Base-by-base conservation (phyloP, 495 filamentous ascomycete genomes). In the Sordaria brevicollis region DNA sequence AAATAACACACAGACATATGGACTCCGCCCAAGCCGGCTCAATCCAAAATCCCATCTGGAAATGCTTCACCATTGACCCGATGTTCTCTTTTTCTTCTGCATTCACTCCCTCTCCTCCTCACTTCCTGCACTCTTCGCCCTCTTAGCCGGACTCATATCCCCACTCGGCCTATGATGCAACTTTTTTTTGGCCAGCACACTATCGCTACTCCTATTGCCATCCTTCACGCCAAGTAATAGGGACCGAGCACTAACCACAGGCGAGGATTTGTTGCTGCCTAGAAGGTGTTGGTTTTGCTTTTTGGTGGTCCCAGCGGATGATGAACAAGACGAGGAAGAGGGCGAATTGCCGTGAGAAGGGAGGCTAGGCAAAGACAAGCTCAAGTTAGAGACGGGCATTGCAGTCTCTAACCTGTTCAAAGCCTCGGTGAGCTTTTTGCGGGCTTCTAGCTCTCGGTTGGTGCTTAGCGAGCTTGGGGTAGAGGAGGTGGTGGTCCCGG, bases 381-480 rank as follows among this genome's bases (percentile, higher is more conserved):
- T 7, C 39, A 31, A n/a, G n/a, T 62, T 2, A 25, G 49, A 7
- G 25, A 31, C 49, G 2, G 49, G 49, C 49, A 62, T 29, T 13
- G 49, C 49, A 29, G 21, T 25, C 49, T 62, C 49, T 29, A 62
- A 17, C 25, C 77, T 73, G 10, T 71, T 73, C 38, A 83, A 66
- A 2, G 75, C 74, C 70, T 75, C 76, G 11, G 79, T 83, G 54
- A 87, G 75, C 34, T 73, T 81, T 69, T 79, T 79, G 15, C 84
- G 72, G 0, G 80, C 85, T 41, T 81, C 78, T 2, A 86, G 77
- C 71, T 87, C 85, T 29, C 79, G 75, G 10, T 74, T 75, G 38
- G 79, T 83, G 67, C 81, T 83, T 62, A 31, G 25, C 29, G 49
- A 62, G 49, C 49, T 62, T 21, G 49, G 8, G 13, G 25, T 29